phyloP scores from a whole-genome alignment of 2,329 filamentous ascomycete genomes.

The Trichoderma atroviride region DNA sequence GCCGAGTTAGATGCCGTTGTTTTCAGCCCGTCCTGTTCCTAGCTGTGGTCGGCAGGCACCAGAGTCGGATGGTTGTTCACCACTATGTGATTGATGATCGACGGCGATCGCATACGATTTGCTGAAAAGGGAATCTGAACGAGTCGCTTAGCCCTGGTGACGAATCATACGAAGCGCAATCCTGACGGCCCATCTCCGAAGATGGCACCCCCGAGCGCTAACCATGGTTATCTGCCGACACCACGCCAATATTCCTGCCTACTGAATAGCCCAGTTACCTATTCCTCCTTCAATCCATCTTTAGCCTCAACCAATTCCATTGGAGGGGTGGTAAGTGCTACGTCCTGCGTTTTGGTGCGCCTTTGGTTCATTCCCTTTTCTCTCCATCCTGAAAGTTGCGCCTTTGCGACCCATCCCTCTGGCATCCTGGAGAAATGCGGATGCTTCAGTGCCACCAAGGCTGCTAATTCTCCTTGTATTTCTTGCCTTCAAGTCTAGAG shows the following conservation, averaged over 20 bases:
- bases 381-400: conserved; percentile 2
- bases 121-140: conserved; percentile 16
- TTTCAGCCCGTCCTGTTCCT: background rate
- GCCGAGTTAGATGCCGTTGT: background rate
- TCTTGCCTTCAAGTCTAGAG: background rate
- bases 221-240: conserved; percentile 15
- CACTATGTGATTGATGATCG: conserved; percentile 17
- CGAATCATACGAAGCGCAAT: conserved; percentile 22
- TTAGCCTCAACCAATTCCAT: background rate
- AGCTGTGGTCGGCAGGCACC: background rate
- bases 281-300: background rate
- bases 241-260: background rate
- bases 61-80: background rate
- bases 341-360: background rate
- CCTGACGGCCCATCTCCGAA: conserved; percentile 20
- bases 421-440: background rate
- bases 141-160: conserved; percentile 12
- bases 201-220: conserved; percentile 10
- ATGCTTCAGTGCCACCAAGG: background rate
- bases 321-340: background rate
- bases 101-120: conserved; percentile 20
- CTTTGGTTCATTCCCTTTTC: background rate
- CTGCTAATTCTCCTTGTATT: background rate
- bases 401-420: background rate
- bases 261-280: conserved; percentile 2